Percentiles rank a stretch among this genome's conserved stretches.
These are phyloP conservation scores for Lentithecium fluviatile DNA, from an alignment of 495 filamentous ascomycete genomes.

Conservation along the genomic window DNA sequence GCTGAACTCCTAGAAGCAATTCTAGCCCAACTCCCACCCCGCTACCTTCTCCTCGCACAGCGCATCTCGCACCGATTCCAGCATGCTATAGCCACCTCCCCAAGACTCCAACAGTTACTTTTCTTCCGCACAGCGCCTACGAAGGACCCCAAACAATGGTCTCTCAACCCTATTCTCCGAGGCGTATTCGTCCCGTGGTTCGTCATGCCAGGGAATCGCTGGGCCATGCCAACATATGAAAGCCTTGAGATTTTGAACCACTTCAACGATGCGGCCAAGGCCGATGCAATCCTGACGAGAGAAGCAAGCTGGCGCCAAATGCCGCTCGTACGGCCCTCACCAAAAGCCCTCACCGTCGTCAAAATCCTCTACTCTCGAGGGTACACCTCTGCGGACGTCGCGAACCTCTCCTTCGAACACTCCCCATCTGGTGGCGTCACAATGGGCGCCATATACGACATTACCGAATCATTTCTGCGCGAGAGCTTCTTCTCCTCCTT, in stretches of 20 bases:
- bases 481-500: neutral
- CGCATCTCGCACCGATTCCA: constrained; percentile 12
- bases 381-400: neutral
- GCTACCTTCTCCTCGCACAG: constrained; percentile 24
- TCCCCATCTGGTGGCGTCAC: neutral
- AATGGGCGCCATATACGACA: constrained; percentile 15
- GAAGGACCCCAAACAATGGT: neutral
- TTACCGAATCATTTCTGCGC: neutral
- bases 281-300: neutral
- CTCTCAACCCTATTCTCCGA: constrained; percentile 10
- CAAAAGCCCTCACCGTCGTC: neutral
- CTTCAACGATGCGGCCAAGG: neutral
- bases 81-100: constrained; percentile 10
- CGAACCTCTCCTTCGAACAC: neutral
- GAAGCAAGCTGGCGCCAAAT: constrained; percentile 15
- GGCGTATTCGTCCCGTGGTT: constrained; percentile 7
- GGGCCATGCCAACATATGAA: neutral
- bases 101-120: constrained; percentile 15
- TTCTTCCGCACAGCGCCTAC: constrained; percentile 14
- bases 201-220: neutral
- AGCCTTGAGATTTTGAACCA: constrained; percentile 1
- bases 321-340: constrained; percentile 6
- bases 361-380: neutral
- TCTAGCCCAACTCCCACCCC: constrained; percentile 9
- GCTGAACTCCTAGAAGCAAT: constrained; percentile 26